Percentiles rank a stretch among this genome's conserved stretches.
phyloP scores from a whole-genome alignment of 208 protist species.

The Crithidia mellificae region DNA sequence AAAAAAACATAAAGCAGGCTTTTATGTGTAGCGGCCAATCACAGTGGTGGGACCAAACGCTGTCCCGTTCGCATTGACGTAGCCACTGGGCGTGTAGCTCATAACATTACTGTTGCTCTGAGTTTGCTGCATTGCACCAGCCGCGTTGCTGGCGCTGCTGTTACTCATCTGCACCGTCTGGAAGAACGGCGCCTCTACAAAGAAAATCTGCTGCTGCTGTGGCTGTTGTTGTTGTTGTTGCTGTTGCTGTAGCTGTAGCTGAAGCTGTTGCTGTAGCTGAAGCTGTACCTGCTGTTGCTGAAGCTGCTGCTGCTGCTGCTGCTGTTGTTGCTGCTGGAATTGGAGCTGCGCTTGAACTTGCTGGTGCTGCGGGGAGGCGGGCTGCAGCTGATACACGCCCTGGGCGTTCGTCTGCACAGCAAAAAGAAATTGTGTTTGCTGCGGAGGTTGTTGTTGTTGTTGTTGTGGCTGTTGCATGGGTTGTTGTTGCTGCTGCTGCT shows the following conservation, averaged over 20 bases:
- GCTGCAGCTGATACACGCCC: constrained; percentile 16
- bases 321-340: not conserved
- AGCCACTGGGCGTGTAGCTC: not conserved
- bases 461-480: not conserved
- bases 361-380: not conserved
- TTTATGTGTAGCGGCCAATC: not conserved
- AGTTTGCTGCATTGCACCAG: not conserved
- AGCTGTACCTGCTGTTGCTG: constrained; percentile 6
- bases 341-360: constrained; percentile 14
- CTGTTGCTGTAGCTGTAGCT: constrained; percentile 7
- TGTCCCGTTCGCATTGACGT: not conserved
- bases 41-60: not conserved
- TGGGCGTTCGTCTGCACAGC: constrained; percentile 14
- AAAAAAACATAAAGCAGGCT: not conserved
- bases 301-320: constrained; percentile 4
- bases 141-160: not conserved
- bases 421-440: constrained; percentile 19
- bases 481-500: constrained; percentile 3
- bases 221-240: constrained; percentile 17
- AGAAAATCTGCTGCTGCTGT: constrained; percentile 25
- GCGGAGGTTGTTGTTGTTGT: constrained; percentile 11
- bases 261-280: constrained; percentile 13
- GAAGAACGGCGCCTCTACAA: constrained; percentile 16
- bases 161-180: constrained; percentile 10
- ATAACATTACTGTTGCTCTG: not conserved